phyloP scores from a whole-genome alignment of 768 basidiomycete genomes.

The Mycena polygramma region DNA sequence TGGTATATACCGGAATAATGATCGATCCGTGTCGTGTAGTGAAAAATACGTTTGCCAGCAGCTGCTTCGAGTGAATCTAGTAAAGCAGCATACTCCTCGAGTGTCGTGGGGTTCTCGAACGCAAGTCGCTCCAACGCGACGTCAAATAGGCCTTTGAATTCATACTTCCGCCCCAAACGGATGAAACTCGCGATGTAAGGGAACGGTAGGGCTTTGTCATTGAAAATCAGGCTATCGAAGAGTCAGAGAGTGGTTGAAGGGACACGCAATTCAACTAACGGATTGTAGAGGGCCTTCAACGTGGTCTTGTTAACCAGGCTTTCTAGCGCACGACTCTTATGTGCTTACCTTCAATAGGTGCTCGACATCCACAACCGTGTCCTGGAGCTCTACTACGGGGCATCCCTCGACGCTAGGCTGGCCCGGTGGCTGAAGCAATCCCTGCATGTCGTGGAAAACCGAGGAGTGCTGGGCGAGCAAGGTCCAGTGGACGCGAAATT shows the following conservation, averaged over 20 bases:
- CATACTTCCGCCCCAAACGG: not conserved
- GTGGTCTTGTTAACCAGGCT: too few species aligned
- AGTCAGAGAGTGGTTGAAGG: not conserved
- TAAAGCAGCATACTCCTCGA: not conserved
- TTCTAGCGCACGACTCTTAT: too few species aligned
- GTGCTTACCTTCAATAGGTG: too few species aligned
- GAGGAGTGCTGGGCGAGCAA: not conserved
- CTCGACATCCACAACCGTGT: not conserved
- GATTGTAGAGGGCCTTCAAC: not conserved
- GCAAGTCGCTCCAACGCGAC: not conserved
- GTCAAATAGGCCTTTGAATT: not conserved
- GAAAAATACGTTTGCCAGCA: too few species aligned
- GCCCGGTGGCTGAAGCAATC: not conserved
- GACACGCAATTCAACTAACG: not conserved
- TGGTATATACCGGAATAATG: not conserved
- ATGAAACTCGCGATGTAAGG: not conserved
- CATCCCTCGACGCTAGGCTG: not conserved
- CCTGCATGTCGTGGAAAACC: not conserved
- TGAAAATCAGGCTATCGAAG: not conserved
- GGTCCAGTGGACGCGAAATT: constrained; percentile 1
- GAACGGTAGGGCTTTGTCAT: not conserved
- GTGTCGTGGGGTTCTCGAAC: not conserved
- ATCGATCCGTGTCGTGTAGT: not conserved
- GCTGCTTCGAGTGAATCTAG: not conserved
- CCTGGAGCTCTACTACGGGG: not conserved